Conservation (phyloP, 192 early-diverging fungal species). For the Kappamyces sp. region DNA sequence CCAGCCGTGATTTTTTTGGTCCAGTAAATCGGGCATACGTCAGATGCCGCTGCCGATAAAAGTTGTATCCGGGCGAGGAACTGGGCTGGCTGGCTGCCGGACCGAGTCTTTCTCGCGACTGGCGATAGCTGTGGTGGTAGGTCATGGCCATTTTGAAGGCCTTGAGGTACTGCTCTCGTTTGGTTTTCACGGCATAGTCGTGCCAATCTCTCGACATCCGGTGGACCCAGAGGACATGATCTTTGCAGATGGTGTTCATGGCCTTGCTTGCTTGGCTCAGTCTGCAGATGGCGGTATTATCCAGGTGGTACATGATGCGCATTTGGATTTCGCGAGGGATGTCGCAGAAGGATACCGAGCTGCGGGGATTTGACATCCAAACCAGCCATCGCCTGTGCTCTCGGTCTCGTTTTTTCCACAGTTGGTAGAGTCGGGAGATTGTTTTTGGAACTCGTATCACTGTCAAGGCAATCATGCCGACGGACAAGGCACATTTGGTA, state of each 20-base stretch:
- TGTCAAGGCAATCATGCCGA: conserved; percentile 4
- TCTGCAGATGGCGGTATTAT: neutral
- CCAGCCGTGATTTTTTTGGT: neutral
- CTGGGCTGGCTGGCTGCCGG: no score
- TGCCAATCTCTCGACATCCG: neutral
- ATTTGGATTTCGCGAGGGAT: conserved; percentile 10
- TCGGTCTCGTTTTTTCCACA: neutral
- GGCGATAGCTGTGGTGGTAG: no score
- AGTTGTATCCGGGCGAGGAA: neutral
- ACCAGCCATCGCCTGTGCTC: neutral
- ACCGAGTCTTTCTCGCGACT: no score
- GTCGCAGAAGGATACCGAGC: neutral
- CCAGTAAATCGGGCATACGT: conserved; percentile 3
- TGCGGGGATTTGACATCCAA: neutral
- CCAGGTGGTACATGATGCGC: neutral
- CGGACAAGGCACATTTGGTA: no score
- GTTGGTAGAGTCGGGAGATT: neutral
- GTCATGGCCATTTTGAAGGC: no score
- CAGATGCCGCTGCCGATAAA: conserved; percentile 8
- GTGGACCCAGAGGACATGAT: conserved; percentile 9
- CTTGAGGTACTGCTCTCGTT: neutral
- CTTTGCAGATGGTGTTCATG: conserved; percentile 2
- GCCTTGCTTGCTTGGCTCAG: neutral
- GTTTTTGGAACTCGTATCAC: conserved; percentile 3
- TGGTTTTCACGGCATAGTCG: conserved; percentile 7